Percentiles rank a stretch among this genome's conserved stretches.
These are phyloP conservation scores for Retiboletus flavoniger DNA, from an alignment of 1,284 basidiomycete genomes.

Conservation along the genomic window DNA sequence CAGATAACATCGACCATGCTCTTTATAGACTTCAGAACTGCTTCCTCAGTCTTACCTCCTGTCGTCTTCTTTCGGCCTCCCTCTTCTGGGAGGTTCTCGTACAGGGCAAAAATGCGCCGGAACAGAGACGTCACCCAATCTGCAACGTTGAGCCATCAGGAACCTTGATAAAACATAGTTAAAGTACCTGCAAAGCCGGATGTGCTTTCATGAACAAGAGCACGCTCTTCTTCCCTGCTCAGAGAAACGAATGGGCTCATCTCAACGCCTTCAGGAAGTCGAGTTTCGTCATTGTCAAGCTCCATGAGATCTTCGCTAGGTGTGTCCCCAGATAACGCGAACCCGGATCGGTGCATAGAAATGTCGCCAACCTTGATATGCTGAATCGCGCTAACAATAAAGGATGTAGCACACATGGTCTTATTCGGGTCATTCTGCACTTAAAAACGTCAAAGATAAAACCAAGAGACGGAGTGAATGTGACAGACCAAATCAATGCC, in stretches of 20 bases:
- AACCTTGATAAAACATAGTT: constrained; percentile 12
- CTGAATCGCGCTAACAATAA: constrained; percentile 76
- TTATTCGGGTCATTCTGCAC: constrained; percentile 88
- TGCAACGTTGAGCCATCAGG: constrained; percentile 26
- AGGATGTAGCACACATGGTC: constrained; percentile 80
- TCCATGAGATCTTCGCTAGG: constrained; percentile 58
- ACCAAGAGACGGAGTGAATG: neutral
- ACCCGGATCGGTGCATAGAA: constrained; percentile 56
- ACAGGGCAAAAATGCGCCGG: constrained; percentile 81
- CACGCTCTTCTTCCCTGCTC: constrained; percentile 70
- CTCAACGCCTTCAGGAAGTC: constrained; percentile 57
- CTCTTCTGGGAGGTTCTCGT: constrained; percentile 94
- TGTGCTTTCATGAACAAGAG: constrained; percentile 74
- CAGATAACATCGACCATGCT: constrained; percentile 84
- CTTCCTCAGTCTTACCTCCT: constrained; percentile 86
- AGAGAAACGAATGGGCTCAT: constrained; percentile 49
- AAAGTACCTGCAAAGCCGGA: constrained; percentile 70
- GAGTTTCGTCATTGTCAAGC: constrained; percentile 43
- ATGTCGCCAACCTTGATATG: constrained; percentile 84
- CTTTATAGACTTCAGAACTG: constrained; percentile 79
- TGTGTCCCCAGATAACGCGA: constrained; percentile 51
- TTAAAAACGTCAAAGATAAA: constrained; percentile 6
- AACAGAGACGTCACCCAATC: constrained; percentile 92
- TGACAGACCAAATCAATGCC: constrained; percentile 79
- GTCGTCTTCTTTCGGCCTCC: constrained; percentile 79